Base-by-base conservation (phyloP, 495 filamentous ascomycete genomes). In the Chaetomium cochliodes region DNA sequence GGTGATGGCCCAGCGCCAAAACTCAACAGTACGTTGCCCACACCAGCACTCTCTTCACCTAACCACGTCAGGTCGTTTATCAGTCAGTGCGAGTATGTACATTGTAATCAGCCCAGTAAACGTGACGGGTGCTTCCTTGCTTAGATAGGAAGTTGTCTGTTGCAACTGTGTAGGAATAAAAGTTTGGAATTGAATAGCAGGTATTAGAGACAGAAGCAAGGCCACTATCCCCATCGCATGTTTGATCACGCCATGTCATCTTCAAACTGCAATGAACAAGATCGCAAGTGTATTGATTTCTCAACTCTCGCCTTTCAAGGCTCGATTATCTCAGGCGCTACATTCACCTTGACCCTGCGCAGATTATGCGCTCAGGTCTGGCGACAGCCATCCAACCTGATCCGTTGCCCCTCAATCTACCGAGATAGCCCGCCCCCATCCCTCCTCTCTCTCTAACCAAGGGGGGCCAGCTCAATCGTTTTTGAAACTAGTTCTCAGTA, bases 361-460 rank as follows among this genome's bases (percentile, higher is more conserved):
- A 54, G 25, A 37, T 15, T 44, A 20, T 47, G 16, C 26, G 46
- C 28, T 33, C 65, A 50, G 50, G 22, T 57, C 65, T 39, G 76
- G 76, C 76, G 71, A 66, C 74, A 76, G 72, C 71, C 78, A 77
- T 65, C 70, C 71, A 49, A 58, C 76, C 80, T 77, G 72, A 78
- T 73, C 78, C 74, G 67, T 77, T 76, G 70, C 70, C 78, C 77
- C 78, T 80, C 78, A 72, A 79, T 80, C 79, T 79, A 79, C 75
- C 52, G 59, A 66, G 55, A 51, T 12, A 0, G 30, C 30, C 16
- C 1, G 42, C 12, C 65, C 56, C 23, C 49, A 3, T 47, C n/a
- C n/a, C 49, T 52, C 49, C 23, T 26, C 3, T 26, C 16, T 30
- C 28, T n/a, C 37, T 8, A 56, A n/a, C 39, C 11, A 12, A 25